phyloP scores from a whole-genome alignment of 345 rosid species.

The Sisymbrium irio region DNA sequence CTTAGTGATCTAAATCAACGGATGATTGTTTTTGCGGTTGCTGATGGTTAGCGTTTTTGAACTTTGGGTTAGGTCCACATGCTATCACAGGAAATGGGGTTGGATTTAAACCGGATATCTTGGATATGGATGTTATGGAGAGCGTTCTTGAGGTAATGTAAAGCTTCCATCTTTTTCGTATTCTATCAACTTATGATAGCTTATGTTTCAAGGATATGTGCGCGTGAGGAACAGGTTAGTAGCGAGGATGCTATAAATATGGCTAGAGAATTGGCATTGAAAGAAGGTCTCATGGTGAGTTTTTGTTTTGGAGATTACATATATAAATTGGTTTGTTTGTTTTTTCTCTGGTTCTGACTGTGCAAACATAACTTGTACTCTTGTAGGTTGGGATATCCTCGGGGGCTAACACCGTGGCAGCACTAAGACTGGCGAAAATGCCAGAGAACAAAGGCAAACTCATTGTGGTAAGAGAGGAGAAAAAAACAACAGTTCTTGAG shows the following conservation, averaged over 20 bases:
- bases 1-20: neutral
- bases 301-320: neutral
- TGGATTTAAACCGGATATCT: conserved; percentile 92
- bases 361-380: conserved; percentile 27
- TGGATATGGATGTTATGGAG: conserved; percentile 96
- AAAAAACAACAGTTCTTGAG: neutral
- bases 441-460: conserved; percentile 96
- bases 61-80: conserved; percentile 72
- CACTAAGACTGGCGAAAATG: conserved; percentile 71
- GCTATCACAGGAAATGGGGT: conserved; percentile 93
- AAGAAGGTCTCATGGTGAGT: conserved; percentile 93
- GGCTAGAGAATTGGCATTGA: conserved; percentile 92
- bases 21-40: neutral
- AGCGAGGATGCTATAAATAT: conserved; percentile 90
- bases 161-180: neutral
- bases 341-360: conserved; percentile 1
- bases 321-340: neutral
- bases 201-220: conserved; percentile 5
- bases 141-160: conserved; percentile 71
- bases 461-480: conserved; percentile 65
- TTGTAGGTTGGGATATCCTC: conserved; percentile 94
- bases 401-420: conserved; percentile 92
- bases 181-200: neutral
- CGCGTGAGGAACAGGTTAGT: conserved; percentile 52
- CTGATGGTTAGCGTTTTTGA: conserved; percentile 6